Percentiles rank a stretch among this genome's conserved stretches.
These are phyloP conservation scores for Lanzia echinophila DNA, from an alignment of 2,329 filamentous ascomycete species.

Conservation along the genomic window DNA sequence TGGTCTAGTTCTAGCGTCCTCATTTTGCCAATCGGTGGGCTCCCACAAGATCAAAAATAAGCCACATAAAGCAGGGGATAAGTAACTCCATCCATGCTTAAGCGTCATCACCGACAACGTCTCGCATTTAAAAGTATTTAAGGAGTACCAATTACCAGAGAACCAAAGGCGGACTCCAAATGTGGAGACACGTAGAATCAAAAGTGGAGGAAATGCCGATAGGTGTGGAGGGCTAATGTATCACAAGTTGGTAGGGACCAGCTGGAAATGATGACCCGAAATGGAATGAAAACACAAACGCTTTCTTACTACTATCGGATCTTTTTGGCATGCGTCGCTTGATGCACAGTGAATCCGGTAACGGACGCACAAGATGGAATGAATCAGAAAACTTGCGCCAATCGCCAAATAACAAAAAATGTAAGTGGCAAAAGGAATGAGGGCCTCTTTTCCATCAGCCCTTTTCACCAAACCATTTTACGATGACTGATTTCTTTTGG, in stretches of 20 bases:
- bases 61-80: slow-evolving; percentile 15
- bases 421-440: background rate
- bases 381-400: background rate
- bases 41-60: slow-evolving; percentile 13
- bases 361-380: slow-evolving; percentile 19
- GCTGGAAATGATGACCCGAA: slow-evolving; percentile 28
- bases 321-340: slow-evolving; percentile 19
- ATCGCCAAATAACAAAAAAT: background rate
- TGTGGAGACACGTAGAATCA: slow-evolving; percentile 27
- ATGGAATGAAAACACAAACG: slow-evolving; percentile 21
- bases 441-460: background rate
- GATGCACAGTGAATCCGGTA: slow-evolving; percentile 19
- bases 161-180: slow-evolving; percentile 13
- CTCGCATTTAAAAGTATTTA: slow-evolving; percentile 15
- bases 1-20: slow-evolving; percentile 15
- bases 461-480: background rate
- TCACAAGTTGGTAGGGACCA: slow-evolving; percentile 18
- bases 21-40: slow-evolving; percentile 18
- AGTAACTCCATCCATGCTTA: slow-evolving; percentile 9
- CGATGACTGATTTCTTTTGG: background rate
- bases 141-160: slow-evolving; percentile 22
- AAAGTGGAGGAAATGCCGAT: slow-evolving; percentile 26
- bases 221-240: slow-evolving; percentile 31
- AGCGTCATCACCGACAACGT: slow-evolving; percentile 15
- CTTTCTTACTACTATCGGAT: slow-evolving; percentile 14